phyloP scores from a whole-genome alignment of 768 basidiomycete species.

The Calocybe cyanea region DNA sequence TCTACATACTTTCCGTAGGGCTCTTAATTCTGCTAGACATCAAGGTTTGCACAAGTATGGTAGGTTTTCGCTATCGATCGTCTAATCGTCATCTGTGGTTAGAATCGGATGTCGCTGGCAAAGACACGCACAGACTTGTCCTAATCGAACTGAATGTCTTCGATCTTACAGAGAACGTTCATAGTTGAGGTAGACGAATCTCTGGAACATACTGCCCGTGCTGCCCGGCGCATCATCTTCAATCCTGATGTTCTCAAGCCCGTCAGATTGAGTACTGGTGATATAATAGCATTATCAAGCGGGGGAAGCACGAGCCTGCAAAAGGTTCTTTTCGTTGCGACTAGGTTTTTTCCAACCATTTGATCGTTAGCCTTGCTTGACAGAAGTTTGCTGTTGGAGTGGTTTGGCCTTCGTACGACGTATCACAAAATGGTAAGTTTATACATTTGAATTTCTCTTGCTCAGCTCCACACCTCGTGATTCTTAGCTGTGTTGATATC shows the following conservation, averaged over 20 bases:
- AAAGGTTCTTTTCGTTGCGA: slow-evolving; percentile 21
- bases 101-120: no score
- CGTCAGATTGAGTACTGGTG: slow-evolving; percentile 63
- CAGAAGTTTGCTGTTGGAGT: slow-evolving; percentile 67
- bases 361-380: slow-evolving; percentile 15
- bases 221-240: slow-evolving; percentile 59
- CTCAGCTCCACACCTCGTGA: slow-evolving; percentile 10
- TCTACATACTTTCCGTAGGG: no score
- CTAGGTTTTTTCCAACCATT: neutral
- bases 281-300: slow-evolving; percentile 55
- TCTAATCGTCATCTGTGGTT: neutral
- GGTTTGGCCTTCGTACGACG: slow-evolving; percentile 71
- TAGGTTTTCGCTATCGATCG: no score
- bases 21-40: no score
- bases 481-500: slow-evolving; percentile 52
- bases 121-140: no score
- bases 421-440: slow-evolving; percentile 54
- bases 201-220: slow-evolving; percentile 41
- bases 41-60: no score
- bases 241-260: slow-evolving; percentile 59
- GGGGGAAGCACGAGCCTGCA: slow-evolving; percentile 26
- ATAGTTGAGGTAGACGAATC: slow-evolving; percentile 32
- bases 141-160: neutral
- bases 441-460: slow-evolving; percentile 12
- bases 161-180: slow-evolving; percentile 33